Base-by-base conservation (phyloP, 495 filamentous ascomycete genomes). In the Daldinia childiae region DNA sequence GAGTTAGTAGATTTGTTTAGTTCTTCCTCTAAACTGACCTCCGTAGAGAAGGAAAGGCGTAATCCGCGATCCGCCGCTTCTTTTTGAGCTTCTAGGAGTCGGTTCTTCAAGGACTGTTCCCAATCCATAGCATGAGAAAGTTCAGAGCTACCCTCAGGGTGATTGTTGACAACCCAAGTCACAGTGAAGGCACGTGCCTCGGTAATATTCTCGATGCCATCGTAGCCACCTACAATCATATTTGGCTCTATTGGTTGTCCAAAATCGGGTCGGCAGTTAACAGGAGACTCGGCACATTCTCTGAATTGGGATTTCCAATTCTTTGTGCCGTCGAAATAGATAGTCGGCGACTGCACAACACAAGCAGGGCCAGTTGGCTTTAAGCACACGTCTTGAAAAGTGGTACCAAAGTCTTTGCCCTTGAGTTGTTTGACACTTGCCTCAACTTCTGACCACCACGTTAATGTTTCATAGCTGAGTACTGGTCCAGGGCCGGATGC, bases 101-200 rank as follows among this genome's bases (percentile, higher is more conserved):
- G 82, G 55, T 85, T 77, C 69, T 88, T 91, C 68, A 98, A 84
- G 48, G 85, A 89, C 61, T 89, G 83, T 77, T 99, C 95, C 93
- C 93, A 99, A 75, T 97, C 93, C 80, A 93, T 91, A 8, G 94
- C 93, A 51, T 84, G 87, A 43, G 83, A 82, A 64, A 94, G 85
- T 32, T 87, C 89, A 24, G 82, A 74, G 2, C 90, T 90, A 9
- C 88, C 92, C 77, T 95, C 92, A 0, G 85, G 84, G 79, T 91
- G 85, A 65, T 98, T 99, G 67, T 91, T 95, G 34, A 98, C 87
- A n/a, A 99, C 95, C 96, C 96, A 99, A 0, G 95, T 98, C 6
- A 90, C 87, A 14, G 97, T 90, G 72, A 98, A 85, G 3, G 96
- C 95, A 55, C 87, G 78, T 7, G 95, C 87, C 43, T 94, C 88